Percentiles rank a stretch among this genome's conserved stretches.
Evolutionary conservation across 441 rosid genomes (phyloP).

Genomic region (Pelargonium cotyledonis): DNA sequence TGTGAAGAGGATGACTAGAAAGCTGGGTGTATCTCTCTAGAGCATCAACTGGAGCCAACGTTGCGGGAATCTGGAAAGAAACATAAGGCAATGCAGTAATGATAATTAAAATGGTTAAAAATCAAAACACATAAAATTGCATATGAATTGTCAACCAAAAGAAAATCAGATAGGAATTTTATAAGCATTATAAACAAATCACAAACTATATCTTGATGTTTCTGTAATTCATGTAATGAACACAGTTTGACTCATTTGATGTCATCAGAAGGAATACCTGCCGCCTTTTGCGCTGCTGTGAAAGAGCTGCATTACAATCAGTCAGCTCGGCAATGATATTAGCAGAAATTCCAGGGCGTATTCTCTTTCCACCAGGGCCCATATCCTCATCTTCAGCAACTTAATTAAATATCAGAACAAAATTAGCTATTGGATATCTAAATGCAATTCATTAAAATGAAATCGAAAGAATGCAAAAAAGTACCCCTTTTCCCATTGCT

Average conservation of each 20-base stretch:
- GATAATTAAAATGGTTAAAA: not conserved
- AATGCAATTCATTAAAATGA: not conserved
- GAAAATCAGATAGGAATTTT: not conserved
- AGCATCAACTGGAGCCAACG: constrained; percentile 61
- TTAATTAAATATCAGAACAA: constrained; percentile 25
- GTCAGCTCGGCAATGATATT: constrained; percentile 63
- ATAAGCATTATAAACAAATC: not conserved
- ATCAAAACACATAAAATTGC: too few species aligned
- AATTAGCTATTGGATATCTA: constrained; percentile 15
- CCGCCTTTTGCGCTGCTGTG: constrained; percentile 89
- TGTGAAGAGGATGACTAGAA: constrained; percentile 96
- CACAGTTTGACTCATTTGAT: not conserved
- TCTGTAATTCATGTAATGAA: not conserved
- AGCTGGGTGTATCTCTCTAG: constrained; percentile 84
- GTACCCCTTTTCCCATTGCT: constrained; percentile 92
- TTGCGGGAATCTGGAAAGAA: constrained; percentile 54
- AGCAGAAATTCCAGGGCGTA: constrained; percentile 68
- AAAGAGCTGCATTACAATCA: constrained; percentile 81
- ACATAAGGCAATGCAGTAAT: not conserved
- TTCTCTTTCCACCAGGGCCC: constrained; percentile 64
- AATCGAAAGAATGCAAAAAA: constrained; percentile 12
- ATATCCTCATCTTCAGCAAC: constrained; percentile 58
- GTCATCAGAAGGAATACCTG: constrained; percentile 47
- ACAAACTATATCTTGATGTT: not conserved
- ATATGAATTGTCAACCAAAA: too few species aligned